Evolutionary conservation across 768 basidiomycete species (phyloP), one percentile per base, ranked within the genome.

Genomic region (Mrakia blollopis): DNA sequence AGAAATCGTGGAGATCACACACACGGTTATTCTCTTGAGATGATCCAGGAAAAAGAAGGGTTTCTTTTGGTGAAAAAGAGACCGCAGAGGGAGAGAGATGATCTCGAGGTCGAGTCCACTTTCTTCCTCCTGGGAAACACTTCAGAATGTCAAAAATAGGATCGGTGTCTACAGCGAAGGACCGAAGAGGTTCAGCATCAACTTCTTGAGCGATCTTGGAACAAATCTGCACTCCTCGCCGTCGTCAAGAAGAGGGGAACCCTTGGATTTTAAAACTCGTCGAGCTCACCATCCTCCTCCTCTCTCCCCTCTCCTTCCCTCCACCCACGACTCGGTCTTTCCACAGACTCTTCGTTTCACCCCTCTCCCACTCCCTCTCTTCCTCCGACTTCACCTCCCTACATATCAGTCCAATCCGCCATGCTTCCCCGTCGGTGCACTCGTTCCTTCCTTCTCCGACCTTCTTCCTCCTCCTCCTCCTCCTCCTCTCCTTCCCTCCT

Each of bases 361-460:
- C 25, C 14, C 57, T 57, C 10, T 18, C 57, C 57, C 57, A 3
- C 44, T 44, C 39, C 28, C 44, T 23, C 28, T 32, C n/a, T n/a
- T n/a, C n/a, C n/a, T n/a, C n/a, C n/a, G n/a, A n/a, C n/a, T n/a
- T n/a, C n/a, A 23, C 52, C 30, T 32, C 14, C 35, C 35, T 32
- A 37, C 44, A 6, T 25, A 10, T n/a, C n/a, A n/a, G n/a, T 37
- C 14, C 32, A 13, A 13, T 63, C 63, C 16, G 30, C 16, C 10
- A 68, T 68, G 65, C 37, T 68, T 35, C 44, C 65, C 21, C 44
- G 25, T 21, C 65, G 65, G 18, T 68, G 65, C n/a, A 39, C 65
- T 21, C 65, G 65, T 11, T 44, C 65, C 3, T 23, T 54, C 39
- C 35, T 72, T 10, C 72, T 72, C 60, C 60, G 52, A 23, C 50